phyloP scores from a whole-genome alignment of 148 eudicot species.

The Dysphania ambrosioides region DNA sequence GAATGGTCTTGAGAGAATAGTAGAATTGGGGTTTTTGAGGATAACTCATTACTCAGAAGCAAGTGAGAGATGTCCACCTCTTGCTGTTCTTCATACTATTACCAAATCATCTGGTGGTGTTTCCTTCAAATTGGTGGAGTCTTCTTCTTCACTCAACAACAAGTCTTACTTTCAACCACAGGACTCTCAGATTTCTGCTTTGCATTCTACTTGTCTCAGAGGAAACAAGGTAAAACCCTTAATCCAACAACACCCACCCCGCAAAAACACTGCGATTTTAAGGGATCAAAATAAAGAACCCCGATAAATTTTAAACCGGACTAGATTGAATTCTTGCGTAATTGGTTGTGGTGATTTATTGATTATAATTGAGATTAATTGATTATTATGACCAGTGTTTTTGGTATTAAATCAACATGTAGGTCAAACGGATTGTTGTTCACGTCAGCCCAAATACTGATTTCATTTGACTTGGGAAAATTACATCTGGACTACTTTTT shows the following conservation, averaged over 20 bases:
- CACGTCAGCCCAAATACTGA: too few species aligned
- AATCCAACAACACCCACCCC: neutral
- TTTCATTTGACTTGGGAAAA: neutral
- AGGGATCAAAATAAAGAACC: too few species aligned
- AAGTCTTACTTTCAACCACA: conserved; percentile 31
- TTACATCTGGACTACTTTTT: neutral
- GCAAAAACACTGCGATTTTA: neutral
- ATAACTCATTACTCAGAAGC: conserved; percentile 57
- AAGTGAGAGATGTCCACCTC: conserved; percentile 92
- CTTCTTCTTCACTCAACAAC: too few species aligned
- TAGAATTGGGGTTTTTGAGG: conserved; percentile 36
- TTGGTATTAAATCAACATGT: neutral
- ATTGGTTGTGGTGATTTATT: too few species aligned
- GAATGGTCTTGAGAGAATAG: conserved; percentile 31
- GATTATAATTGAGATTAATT: neutral
- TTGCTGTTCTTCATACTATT: conserved; percentile 78
- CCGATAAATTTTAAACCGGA: too few species aligned
- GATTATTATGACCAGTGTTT: neutral
- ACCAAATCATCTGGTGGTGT: conserved; percentile 36
- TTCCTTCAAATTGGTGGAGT: conserved; percentile 86
- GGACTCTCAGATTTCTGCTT: conserved; percentile 52
- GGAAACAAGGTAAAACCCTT: conserved; percentile 83
- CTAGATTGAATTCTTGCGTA: too few species aligned
- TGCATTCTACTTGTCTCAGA: conserved; percentile 85
- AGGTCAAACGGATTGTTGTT: neutral